These are phyloP conservation scores for Leptographium lundbergii DNA, from an alignment of 2,329 filamentous ascomycete species.

Conservation along the genomic window DNA sequence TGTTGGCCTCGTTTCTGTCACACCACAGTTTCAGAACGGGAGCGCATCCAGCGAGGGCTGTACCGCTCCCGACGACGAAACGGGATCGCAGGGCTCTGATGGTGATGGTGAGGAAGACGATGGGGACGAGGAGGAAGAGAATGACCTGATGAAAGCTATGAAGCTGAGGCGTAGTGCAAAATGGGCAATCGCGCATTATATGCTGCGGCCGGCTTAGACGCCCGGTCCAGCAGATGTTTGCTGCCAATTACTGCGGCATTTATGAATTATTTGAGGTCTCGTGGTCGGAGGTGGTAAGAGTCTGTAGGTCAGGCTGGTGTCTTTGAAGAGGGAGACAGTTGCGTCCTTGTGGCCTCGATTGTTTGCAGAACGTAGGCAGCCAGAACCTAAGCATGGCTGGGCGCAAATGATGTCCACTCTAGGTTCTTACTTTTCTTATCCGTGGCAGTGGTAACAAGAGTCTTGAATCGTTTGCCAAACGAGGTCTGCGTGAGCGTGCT, in stretches of 20 bases:
- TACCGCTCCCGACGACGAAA: background rate
- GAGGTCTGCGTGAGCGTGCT: no score
- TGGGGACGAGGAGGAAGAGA: background rate
- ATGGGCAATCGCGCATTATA: background rate
- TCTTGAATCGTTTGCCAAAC: no score
- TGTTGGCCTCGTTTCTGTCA: background rate
- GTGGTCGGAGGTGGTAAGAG: no score
- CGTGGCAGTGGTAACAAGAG: no score
- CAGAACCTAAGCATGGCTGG: no score
- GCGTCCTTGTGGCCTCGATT: no score
- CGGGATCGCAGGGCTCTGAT: background rate
- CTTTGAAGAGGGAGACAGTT: no score
- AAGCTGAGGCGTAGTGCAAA: background rate
- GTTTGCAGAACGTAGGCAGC: no score
- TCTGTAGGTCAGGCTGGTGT: no score
- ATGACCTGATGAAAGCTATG: background rate
- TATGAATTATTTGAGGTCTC: no score
- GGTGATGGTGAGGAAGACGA: background rate
- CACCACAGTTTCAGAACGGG: background rate
- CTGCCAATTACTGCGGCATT: background rate
- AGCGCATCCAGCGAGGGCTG: background rate
- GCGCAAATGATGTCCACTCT: no score
- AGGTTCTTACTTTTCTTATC: no score
- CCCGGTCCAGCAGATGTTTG: background rate
- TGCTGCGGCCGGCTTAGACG: background rate